phyloP scores from a whole-genome alignment of 2,329 filamentous ascomycete genomes.

The Myriosclerotinia curreyana region DNA sequence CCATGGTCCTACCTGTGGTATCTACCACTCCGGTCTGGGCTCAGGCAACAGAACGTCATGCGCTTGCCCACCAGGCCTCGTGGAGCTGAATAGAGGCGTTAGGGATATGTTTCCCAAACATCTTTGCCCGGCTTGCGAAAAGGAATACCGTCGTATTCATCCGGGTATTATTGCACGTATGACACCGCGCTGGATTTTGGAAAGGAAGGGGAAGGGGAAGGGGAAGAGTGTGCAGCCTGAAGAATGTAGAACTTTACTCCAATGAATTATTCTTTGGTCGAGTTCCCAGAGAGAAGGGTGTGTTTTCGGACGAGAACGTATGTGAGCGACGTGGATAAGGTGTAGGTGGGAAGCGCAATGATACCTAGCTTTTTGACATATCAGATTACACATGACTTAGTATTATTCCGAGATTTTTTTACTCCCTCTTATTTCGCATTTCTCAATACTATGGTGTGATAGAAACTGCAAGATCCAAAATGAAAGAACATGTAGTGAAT shows the following conservation, averaged over 20 bases:
- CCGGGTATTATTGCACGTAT: not conserved
- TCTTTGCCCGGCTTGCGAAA: not conserved
- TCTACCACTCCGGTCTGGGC: constrained; percentile 4
- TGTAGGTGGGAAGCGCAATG: no score
- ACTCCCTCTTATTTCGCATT: no score
- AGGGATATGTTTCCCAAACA: not conserved
- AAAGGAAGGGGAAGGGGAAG: not conserved
- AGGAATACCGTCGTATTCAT: not conserved
- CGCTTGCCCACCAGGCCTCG: not conserved
- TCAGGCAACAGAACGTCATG: not conserved
- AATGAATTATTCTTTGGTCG: not conserved
- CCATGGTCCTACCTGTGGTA: not conserved
- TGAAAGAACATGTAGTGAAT: no score
- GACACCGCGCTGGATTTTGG: constrained; percentile 1
- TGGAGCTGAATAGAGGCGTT: not conserved
- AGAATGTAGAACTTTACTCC: not conserved
- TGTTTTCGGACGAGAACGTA: not conserved
- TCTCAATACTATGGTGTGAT: no score
- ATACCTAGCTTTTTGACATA: no score
- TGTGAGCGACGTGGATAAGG: no score
- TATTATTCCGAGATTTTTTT: no score
- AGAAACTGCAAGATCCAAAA: no score
- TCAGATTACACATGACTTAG: no score
- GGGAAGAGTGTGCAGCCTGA: not conserved
- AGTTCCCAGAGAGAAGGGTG: fast-evolving